phyloP scores from a whole-genome alignment of 352 stramenopile species.

The Pythium dissotocum region DNA sequence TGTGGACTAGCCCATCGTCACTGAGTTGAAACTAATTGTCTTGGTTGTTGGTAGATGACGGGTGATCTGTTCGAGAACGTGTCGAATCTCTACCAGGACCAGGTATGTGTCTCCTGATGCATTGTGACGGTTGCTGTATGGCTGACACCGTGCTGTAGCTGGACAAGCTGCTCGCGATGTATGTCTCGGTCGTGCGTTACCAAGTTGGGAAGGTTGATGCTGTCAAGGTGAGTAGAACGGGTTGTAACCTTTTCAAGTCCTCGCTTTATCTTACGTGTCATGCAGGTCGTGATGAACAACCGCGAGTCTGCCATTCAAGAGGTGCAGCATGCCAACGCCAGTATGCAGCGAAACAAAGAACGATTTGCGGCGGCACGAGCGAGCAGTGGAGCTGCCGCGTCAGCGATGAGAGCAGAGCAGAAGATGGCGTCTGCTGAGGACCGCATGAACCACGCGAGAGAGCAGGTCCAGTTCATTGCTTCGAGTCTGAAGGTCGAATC shows the following conservation, averaged over 20 bases:
- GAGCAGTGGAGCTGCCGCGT: constrained; percentile 82
- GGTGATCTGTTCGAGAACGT: constrained; percentile 86
- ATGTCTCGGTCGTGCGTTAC: constrained; percentile 85
- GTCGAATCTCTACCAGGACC: constrained; percentile 86
- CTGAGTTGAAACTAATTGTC: background rate
- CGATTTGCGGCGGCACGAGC: constrained; percentile 80
- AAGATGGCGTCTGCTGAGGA: constrained; percentile 89
- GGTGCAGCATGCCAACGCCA: constrained; percentile 87
- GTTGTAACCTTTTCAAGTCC: background rate
- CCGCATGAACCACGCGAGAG: constrained; percentile 83
- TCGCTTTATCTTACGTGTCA: background rate
- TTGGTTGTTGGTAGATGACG: constrained; percentile 38
- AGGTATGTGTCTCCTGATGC: constrained; percentile 36
- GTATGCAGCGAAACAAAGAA: constrained; percentile 90
- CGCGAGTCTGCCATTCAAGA: constrained; percentile 83
- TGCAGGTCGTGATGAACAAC: constrained; percentile 83
- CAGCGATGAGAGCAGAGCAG: constrained; percentile 85
- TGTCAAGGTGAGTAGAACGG: constrained; percentile 60
- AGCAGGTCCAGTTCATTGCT: constrained; percentile 88
- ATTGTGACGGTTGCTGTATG: background rate
- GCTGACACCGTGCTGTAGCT: constrained; percentile 34
- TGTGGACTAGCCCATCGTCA: no score
- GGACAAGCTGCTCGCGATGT: constrained; percentile 84
- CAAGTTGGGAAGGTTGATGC: constrained; percentile 83
- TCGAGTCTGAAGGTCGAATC: constrained; percentile 86